Conservation (phyloP, 148 eudicot species). For the Rhododendron ovatum region DNA sequence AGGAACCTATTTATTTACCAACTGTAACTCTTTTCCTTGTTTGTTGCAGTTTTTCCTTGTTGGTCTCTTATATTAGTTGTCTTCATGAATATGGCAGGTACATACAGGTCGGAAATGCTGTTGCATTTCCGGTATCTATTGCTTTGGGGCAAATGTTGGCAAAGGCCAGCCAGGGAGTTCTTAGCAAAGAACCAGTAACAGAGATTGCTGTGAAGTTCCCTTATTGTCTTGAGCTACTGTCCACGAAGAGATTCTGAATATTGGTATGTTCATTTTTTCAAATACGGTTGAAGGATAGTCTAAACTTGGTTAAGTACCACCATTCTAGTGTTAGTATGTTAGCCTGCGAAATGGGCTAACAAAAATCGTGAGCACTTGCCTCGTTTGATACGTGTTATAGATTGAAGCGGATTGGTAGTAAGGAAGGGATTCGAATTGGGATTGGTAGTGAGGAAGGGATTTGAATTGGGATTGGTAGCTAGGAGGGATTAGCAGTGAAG, state of each 20-base stretch:
- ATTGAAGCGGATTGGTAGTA: neutral
- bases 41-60: neutral
- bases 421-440: neutral
- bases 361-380: neutral
- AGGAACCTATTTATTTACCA: neutral
- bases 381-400: neutral
- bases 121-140: slow-evolving; percentile 45
- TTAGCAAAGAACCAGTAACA: slow-evolving; percentile 23
- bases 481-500: neutral
- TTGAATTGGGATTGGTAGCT: neutral
- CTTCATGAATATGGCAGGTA: slow-evolving; percentile 25
- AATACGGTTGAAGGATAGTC: no score
- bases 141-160: slow-evolving; percentile 38
- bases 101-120: slow-evolving; percentile 54
- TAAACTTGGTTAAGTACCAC: no score
- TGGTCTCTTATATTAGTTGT: neutral
- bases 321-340: neutral
- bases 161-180: slow-evolving; percentile 26
- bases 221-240: slow-evolving; percentile 7
- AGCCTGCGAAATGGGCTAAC: neutral
- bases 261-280: no score
- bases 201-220: slow-evolving; percentile 31
- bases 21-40: neutral
- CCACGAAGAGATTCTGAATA: no score
- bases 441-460: neutral